phyloP scores from a whole-genome alignment of 176 grass and related monocot species.

The Olyra latifolia region DNA sequence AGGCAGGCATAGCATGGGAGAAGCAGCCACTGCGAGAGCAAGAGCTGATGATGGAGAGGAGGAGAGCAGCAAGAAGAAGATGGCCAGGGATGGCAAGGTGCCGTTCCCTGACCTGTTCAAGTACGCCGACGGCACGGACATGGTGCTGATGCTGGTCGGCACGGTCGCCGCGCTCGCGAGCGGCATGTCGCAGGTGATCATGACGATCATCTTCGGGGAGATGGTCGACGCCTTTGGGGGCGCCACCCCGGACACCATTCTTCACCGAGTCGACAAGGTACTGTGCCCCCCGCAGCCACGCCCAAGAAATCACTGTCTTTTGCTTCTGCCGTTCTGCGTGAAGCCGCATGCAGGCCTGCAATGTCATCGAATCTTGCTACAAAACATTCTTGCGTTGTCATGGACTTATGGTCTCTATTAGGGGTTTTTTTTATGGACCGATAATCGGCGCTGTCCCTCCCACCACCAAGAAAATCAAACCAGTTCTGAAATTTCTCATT shows the following conservation, averaged over 20 bases:
- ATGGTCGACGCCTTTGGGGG: conserved; percentile 37
- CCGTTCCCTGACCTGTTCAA: conserved; percentile 33
- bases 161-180: conserved; percentile 10
- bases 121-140: conserved; percentile 22
- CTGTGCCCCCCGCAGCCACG: background rate
- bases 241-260: background rate
- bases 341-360: background rate
- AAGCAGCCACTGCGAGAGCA: background rate
- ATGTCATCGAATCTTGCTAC: background rate
- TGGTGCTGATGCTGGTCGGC: conserved; percentile 34
- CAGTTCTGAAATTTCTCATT: no score
- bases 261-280: conserved; percentile 43
- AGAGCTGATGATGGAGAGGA: background rate
- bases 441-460: no score
- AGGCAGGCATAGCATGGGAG: conserved; percentile 7
- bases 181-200: conserved; percentile 31
- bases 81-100: conserved; percentile 17
- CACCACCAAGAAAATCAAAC: no score
- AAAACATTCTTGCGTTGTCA: background rate
- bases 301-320: background rate
- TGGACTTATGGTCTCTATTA: background rate
- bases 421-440: no score
- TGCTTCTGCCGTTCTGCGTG: background rate
- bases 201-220: conserved; percentile 46
- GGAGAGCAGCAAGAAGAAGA: conserved; percentile 7